Evolutionary conservation across 306 rosid species (phyloP).

Genomic region (Gynostemma pentaphyllum): DNA sequence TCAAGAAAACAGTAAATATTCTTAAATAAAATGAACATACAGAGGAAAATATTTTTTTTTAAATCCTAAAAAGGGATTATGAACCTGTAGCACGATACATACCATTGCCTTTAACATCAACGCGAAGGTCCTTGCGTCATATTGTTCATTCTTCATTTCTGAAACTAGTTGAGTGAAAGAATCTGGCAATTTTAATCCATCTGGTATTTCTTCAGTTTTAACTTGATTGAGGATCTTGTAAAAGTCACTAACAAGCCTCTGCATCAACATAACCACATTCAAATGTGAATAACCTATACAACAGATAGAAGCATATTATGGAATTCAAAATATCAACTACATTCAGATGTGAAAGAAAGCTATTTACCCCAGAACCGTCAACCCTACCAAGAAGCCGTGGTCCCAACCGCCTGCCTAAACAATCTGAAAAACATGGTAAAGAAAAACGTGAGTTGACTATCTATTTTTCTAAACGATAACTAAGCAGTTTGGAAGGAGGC

Average conservation of each 20-base stretch:
- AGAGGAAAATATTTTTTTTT: background rate
- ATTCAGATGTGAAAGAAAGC: conserved; percentile 11
- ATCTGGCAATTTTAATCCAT: conserved; percentile 64
- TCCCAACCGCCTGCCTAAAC: conserved; percentile 97
- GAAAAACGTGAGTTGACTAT: conserved; percentile 5
- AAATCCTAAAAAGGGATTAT: background rate
- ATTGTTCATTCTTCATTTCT: conserved; percentile 72
- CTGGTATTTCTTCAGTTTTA: conserved; percentile 68
- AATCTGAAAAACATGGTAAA: conserved; percentile 49
- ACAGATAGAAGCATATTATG: background rate
- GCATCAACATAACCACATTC: conserved; percentile 30
- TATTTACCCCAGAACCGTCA: conserved; percentile 92
- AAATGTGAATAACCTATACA: conserved; percentile 11
- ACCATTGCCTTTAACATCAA: conserved; percentile 87
- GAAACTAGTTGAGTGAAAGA: conserved; percentile 77
- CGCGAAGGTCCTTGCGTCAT: conserved; percentile 80
- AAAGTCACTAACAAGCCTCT: conserved; percentile 82
- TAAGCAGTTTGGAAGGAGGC: background rate
- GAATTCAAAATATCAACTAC: background rate
- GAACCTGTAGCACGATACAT: conserved; percentile 16
- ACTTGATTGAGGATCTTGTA: conserved; percentile 81
- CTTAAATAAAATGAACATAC: background rate
- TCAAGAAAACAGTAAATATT: background rate
- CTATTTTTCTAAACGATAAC: background rate
- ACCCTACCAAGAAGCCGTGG: conserved; percentile 90